Evolutionary conservation across 2,329 filamentous ascomycete species (phyloP).

Genomic region (Cryphonectria japonica): DNA sequence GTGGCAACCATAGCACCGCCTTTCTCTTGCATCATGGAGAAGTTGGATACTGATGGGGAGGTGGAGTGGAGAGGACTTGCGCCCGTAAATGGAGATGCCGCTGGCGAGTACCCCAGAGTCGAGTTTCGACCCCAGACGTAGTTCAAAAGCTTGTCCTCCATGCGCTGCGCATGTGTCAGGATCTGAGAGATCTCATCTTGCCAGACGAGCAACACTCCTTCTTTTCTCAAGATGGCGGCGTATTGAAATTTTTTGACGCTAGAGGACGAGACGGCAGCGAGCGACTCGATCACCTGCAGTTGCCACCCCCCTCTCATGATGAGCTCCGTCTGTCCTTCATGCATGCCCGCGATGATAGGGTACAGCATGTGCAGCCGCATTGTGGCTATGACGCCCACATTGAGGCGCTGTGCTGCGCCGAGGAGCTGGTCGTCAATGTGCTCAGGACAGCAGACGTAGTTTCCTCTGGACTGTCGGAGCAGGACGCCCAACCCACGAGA

Average conservation of each 20-base stretch:
- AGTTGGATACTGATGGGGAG: constrained; percentile 30
- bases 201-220: constrained; percentile 48
- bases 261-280: constrained; percentile 43
- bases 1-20: constrained; percentile 18
- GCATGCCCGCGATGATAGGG: constrained; percentile 47
- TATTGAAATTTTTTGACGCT: constrained; percentile 48
- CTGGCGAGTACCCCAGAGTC: constrained; percentile 17
- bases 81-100: constrained; percentile 20
- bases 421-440: constrained; percentile 43
- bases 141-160: constrained; percentile 41
- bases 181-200: constrained; percentile 46
- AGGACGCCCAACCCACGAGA: constrained; percentile 42
- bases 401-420: constrained; percentile 48
- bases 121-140: constrained; percentile 37
- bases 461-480: constrained; percentile 43
- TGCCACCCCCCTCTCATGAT: constrained; percentile 46
- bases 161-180: constrained; percentile 41
- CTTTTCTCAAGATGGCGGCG: constrained; percentile 46
- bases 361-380: constrained; percentile 53
- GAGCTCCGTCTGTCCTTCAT: constrained; percentile 47
- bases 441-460: constrained; percentile 47
- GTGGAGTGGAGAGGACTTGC: constrained; percentile 29
- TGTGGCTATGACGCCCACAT: constrained; percentile 51
- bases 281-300: constrained; percentile 50
- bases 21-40: constrained; percentile 31